These are phyloP conservation scores for Starmerella vaccinii DNA, from an alignment of 805 yeast species.

Conservation along the genomic window DNA sequence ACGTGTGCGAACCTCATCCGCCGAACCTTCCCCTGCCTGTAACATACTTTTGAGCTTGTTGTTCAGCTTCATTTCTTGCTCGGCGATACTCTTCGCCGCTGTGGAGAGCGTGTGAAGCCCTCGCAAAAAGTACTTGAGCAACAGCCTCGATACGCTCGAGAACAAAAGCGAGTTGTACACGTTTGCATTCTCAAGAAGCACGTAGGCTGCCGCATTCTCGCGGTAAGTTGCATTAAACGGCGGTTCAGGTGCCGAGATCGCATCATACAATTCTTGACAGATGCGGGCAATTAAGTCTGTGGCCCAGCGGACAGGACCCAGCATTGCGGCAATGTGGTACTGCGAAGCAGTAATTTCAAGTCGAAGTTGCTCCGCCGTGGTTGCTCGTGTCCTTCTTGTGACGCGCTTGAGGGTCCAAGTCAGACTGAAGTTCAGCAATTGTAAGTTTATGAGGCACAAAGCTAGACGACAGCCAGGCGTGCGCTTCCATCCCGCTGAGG, in stretches of 20 bases:
- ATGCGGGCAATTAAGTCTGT: conserved; percentile 64
- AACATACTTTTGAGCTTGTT: conserved; percentile 23
- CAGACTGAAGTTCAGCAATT: conserved; percentile 62
- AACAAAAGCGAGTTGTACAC: conserved; percentile 30
- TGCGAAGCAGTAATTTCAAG: conserved; percentile 26
- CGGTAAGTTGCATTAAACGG: neutral
- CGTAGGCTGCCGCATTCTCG: conserved; percentile 1
- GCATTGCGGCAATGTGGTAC: conserved; percentile 27
- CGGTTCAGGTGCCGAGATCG: conserved; percentile 17
- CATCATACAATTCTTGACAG: conserved; percentile 50
- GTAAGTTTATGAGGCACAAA: conserved; percentile 53
- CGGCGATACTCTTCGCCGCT: conserved; percentile 15
- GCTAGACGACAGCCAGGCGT: conserved; percentile 42
- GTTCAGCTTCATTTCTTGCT: conserved; percentile 18
- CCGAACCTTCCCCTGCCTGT: conserved; percentile 24
- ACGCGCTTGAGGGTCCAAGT: conserved; percentile 50
- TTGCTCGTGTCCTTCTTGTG: conserved; percentile 19
- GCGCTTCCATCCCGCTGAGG: conserved; percentile 38
- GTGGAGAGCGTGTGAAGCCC: conserved; percentile 31
- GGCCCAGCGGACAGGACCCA: conserved; percentile 83
- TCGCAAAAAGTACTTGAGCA: conserved; percentile 32
- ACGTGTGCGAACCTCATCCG: conserved; percentile 23
- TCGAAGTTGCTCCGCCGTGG: conserved; percentile 36
- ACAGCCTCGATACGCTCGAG: conserved; percentile 31
- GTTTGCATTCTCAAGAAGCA: conserved; percentile 9